A percentile compares a stretch with the other conserved stretches of the same genome.
Evolutionary conservation across 202 grass and related monocot genomes (phyloP).

Genomic region (Schoenoplectus tabernaemontani): DNA sequence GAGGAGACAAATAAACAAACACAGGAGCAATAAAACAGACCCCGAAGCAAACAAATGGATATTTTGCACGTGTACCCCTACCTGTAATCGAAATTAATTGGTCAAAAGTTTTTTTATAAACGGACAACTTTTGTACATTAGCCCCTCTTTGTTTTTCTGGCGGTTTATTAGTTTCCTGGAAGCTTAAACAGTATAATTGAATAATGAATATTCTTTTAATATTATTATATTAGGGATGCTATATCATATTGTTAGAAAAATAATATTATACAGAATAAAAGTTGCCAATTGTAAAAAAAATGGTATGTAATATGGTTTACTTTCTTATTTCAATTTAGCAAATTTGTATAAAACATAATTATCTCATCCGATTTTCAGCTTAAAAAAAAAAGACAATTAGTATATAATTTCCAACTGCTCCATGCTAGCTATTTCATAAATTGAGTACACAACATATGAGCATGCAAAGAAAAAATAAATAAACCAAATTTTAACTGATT

Average conservation of each 20-base stretch:
- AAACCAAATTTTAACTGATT: background rate
- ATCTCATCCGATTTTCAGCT: no score
- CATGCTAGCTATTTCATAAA: no score
- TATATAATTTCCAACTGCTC: no score
- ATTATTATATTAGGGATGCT: no score
- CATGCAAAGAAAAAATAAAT: background rate
- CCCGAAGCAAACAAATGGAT: background rate
- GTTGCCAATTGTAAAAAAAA: no score
- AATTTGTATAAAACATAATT: background rate
- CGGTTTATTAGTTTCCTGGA: background rate
- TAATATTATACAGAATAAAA: no score
- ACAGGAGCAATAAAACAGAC: background rate
- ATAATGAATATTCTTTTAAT: no score
- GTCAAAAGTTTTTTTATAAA: background rate
- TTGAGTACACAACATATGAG: background rate
- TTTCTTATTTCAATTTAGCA: background rate
- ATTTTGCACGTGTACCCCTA: conserved; percentile 15
- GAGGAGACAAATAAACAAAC: background rate
- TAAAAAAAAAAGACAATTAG: no score
- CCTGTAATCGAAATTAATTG: background rate
- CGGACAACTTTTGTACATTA: background rate
- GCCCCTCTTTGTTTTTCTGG: no score
- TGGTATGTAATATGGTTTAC: no score
- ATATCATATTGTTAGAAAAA: no score
- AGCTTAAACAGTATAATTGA: no score